A percentile compares a stretch with the other conserved stretches of the same genome.
phyloP scores from a whole-genome alignment of 805 yeast species.

The Pichia paraexigua region DNA sequence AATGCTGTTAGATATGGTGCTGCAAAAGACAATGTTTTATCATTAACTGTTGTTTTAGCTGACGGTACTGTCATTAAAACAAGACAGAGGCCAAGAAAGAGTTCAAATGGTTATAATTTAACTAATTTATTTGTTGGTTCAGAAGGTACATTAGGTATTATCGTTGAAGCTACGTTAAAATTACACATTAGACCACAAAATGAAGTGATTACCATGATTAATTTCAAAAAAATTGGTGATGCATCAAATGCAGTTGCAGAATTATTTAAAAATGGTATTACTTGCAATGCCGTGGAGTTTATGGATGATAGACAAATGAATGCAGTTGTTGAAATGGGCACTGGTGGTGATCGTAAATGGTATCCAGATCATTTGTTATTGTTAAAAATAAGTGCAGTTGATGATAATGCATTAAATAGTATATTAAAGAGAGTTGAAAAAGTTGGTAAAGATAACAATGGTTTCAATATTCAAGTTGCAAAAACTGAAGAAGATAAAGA shows the following conservation, averaged over 20 bases:
- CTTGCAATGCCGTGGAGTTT: conserved; percentile 67
- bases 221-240: conserved; percentile 58
- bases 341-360: conserved; percentile 29
- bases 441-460: conserved; percentile 47
- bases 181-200: conserved; percentile 55
- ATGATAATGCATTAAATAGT: conserved; percentile 32
- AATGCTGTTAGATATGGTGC: conserved; percentile 75
- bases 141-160: conserved; percentile 74
- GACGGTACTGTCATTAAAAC: conserved; percentile 76
- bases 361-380: conserved; percentile 34
- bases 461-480: conserved; percentile 56
- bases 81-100: conserved; percentile 63
- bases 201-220: conserved; percentile 62
- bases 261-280: conserved; percentile 53
- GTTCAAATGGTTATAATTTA: conserved; percentile 73
- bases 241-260: conserved; percentile 66
- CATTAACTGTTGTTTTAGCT: conserved; percentile 66
- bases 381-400: conserved; percentile 54
- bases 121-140: conserved; percentile 70
- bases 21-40: conserved; percentile 63
- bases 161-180: conserved; percentile 69
- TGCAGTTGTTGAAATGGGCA: conserved; percentile 44
- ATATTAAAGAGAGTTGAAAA: conserved; percentile 37
- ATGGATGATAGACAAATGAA: conserved; percentile 68
- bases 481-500: conserved; percentile 50